Base-by-base conservation (phyloP, 768 basidiomycete species). In the Termitomyces sp. region DNA sequence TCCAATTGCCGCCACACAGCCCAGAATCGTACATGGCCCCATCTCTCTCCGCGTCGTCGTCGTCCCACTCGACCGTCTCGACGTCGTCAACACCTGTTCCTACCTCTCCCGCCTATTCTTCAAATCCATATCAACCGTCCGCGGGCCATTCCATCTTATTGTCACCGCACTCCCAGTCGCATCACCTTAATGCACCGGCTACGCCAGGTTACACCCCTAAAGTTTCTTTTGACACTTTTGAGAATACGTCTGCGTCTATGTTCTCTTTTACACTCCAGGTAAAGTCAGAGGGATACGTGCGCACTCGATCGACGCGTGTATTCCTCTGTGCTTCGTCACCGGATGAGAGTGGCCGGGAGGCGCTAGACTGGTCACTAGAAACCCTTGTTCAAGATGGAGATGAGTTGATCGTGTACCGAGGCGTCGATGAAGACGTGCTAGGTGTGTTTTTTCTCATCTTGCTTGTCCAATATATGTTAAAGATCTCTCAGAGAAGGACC, bases 331-430 rank as follows among this genome's bases (percentile, higher is more conserved):
- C 95, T 0, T 82, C 92, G 1, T 91, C 91, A 44, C 78, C 87
- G 0, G 95, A 97, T 65, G 95, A 96, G 73, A 91, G 89, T 58
- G 95, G 95, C 0, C 73, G 79, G 6, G 86, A 94, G 65, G 95
- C 96, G 0, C 76, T 98, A 8, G 93, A 97, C 56, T 99, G 96
- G 96, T 79, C 85, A n/a, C 79, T 98, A 30, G 90, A 93, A 64
- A 80, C 82, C 34, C 79, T 99, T 12, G 85, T 88, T 8, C 88
- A 91, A 70, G 89, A 92, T 56, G 91, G 92, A 1, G 96, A 98
- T 69, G 96, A 98, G 72, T 75, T 98, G 22, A 86, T 99, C 56
- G 89, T 98, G 9, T 91, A 92, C 57, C 78, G 96, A 37, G 96
- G 96, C 0, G 83, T 96, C 14, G 94, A 96, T 61, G 83, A 90